Evolutionary conservation across 2,329 filamentous ascomycete genomes (phyloP).

Genomic region (Colletotrichum eremochloae): DNA sequence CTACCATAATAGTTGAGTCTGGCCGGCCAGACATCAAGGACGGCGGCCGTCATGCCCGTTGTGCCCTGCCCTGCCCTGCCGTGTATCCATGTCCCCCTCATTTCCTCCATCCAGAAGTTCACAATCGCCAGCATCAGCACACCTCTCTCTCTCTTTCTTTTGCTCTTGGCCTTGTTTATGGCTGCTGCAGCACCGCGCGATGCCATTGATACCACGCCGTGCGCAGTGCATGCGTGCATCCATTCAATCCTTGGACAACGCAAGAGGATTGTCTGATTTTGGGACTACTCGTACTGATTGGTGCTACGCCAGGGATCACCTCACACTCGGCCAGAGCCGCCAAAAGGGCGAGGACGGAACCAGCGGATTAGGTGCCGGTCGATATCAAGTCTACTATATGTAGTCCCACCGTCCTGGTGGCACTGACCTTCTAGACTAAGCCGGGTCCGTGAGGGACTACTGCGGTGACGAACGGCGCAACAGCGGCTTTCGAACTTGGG

Average conservation of each 20-base stretch:
- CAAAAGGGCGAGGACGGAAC: not conserved
- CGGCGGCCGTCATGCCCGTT: too few species aligned
- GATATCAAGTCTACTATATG: not conserved
- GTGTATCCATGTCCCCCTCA: not conserved
- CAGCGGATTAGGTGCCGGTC: not conserved
- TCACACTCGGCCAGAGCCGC: not conserved
- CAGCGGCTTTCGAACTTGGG: not conserved
- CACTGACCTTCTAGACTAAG: not conserved
- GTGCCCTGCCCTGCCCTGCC: not conserved
- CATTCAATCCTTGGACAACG: too few species aligned
- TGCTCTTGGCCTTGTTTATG: not conserved
- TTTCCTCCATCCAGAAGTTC: slow-evolving; percentile 29
- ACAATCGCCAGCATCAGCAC: not conserved
- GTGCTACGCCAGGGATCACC: not conserved
- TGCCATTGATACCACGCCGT: slow-evolving; percentile 8
- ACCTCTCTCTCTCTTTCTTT: too few species aligned
- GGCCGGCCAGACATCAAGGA: not conserved
- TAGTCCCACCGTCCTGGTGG: not conserved
- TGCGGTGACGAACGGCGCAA: not conserved
- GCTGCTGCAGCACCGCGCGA: not conserved
- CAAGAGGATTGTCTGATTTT: not conserved
- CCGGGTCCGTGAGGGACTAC: not conserved
- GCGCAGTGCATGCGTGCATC: slow-evolving; percentile 16
- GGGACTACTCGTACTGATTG: not conserved
- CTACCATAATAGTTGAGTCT: not conserved